Evolutionary conservation across 768 basidiomycete species (phyloP).

Genomic region (Leccinum disarticulatum): DNA sequence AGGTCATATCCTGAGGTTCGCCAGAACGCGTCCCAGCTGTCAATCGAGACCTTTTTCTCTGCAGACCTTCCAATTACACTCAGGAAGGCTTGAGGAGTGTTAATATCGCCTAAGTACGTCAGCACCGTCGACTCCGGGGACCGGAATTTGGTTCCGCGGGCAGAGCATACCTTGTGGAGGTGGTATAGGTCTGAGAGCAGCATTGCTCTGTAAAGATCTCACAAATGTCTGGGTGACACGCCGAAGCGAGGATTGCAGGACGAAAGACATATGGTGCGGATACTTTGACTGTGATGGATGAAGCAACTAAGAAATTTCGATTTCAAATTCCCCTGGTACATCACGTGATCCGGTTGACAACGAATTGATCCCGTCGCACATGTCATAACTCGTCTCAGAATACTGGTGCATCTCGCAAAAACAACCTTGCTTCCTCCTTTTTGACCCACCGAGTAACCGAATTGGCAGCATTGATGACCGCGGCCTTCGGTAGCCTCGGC

Average conservation of each 20-base stretch:
- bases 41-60: constrained; percentile 61
- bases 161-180: constrained; percentile 23
- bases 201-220: constrained; percentile 35
- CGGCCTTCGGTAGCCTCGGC: constrained; percentile 83
- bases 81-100: constrained; percentile 63
- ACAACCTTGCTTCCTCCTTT: constrained; percentile 79
- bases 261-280: constrained; percentile 22
- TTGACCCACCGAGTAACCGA: constrained; percentile 88
- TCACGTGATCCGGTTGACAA: constrained; percentile 19
- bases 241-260: constrained; percentile 20
- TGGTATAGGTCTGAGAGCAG: constrained; percentile 21
- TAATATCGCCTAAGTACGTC: constrained; percentile 44
- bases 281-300: background rate
- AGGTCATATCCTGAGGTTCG: constrained; percentile 53
- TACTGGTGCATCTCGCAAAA: constrained; percentile 86
- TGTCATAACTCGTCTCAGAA: constrained; percentile 46
- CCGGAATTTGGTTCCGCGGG: background rate
- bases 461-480: constrained; percentile 86
- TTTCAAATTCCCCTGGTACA: background rate
- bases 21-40: constrained; percentile 78
- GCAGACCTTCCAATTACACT: constrained; percentile 69
- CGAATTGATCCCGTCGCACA: background rate
- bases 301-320: constrained; percentile 3
- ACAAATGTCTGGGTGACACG: constrained; percentile 17
- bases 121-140: background rate